Percentiles rank a stretch among this genome's conserved stretches.
Evolutionary conservation across 139 green algal genomes (phyloP).

Genomic region (Trebouxia sp.): DNA sequence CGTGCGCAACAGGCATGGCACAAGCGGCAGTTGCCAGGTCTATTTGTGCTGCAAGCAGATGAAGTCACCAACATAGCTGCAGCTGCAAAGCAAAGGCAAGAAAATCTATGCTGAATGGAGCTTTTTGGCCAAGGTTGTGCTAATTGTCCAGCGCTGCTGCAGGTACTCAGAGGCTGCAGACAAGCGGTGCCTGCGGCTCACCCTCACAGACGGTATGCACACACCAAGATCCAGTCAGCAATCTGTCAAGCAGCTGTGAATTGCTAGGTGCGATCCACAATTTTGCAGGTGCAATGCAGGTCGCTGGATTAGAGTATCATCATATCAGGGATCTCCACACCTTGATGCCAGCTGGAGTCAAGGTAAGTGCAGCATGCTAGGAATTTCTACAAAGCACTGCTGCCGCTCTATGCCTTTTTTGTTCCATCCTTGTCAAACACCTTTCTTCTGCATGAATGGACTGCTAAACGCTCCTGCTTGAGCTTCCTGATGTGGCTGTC

Average conservation of each 20-base stretch:
- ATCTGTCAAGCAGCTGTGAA: background rate
- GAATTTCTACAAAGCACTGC: too few species aligned
- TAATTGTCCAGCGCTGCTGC: conserved; percentile 28
- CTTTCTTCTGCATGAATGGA: too few species aligned
- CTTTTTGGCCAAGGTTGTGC: too few species aligned
- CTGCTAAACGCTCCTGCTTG: background rate
- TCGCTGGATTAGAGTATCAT: conserved; percentile 55
- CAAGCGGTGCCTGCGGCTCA: conserved; percentile 66
- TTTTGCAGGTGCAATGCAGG: conserved; percentile 43
- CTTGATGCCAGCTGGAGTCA: conserved; percentile 35
- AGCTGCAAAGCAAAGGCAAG: conserved; percentile 53
- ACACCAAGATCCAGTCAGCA: background rate
- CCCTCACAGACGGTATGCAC: conserved; percentile 69
- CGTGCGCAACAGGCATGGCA: conserved; percentile 51
- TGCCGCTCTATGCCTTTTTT: too few species aligned
- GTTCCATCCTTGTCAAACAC: too few species aligned
- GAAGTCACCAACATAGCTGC: conserved; percentile 71
- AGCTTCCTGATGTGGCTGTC: background rate
- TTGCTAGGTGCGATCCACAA: background rate
- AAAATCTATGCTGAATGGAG: background rate
- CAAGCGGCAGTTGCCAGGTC: conserved; percentile 51
- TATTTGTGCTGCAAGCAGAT: conserved; percentile 74
- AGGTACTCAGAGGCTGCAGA: conserved; percentile 44
- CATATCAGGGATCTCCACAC: conserved; percentile 32
- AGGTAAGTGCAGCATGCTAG: conserved; percentile 20